These are phyloP conservation scores for Saccharomyces hybrid DNA, from an alignment of 1,139 yeast genomes.

Conservation along the genomic window DNA sequence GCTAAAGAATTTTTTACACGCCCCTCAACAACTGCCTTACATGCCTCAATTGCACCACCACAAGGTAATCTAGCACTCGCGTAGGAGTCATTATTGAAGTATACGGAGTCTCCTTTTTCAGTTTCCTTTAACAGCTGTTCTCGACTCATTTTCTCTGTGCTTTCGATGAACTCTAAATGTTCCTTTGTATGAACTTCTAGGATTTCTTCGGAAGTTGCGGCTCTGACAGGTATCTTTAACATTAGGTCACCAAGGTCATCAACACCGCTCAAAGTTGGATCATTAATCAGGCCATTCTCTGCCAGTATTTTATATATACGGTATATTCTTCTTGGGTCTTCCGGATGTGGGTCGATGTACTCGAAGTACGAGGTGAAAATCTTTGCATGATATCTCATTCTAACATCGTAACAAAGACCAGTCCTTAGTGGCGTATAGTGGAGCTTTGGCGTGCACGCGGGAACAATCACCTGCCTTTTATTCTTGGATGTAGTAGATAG, in stretches of 20 bases:
- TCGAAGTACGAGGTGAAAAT: constrained; percentile 87
- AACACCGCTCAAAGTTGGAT: constrained; percentile 70
- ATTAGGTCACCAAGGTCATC: constrained; percentile 78
- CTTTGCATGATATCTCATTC: constrained; percentile 96
- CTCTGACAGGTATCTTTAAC: constrained; percentile 84
- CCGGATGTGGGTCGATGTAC: constrained; percentile 98
- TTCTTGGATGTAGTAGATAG: neutral
- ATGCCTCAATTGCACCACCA: constrained; percentile 96
- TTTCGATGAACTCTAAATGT: constrained; percentile 67
- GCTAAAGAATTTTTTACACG: constrained; percentile 87
- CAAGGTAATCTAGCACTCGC: constrained; percentile 86
- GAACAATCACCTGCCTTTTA: constrained; percentile 42
- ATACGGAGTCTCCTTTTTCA: constrained; percentile 88
- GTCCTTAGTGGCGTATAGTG: constrained; percentile 70
- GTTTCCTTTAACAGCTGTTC: constrained; percentile 77
- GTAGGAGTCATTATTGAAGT: constrained; percentile 84
- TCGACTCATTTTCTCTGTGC: constrained; percentile 71
- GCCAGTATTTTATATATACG: constrained; percentile 88
- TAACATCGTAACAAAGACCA: constrained; percentile 89
- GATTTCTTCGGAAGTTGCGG: constrained; percentile 81
- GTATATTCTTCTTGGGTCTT: constrained; percentile 93
- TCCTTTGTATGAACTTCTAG: constrained; percentile 76
- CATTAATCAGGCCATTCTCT: constrained; percentile 83
- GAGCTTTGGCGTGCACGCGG: constrained; percentile 37
- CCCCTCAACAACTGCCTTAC: constrained; percentile 92